Percentiles rank a stretch among this genome's conserved stretches.
These are phyloP conservation scores for cucumber (Cucumis sativus) DNA, from an alignment of 306 rosid species.

Conservation along the genomic window Cucumber_9930_V3 NC_026658.2:2972001-2972500, in stretches of 20 bases:
- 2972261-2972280: constrained; percentile 81
- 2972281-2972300: constrained; percentile 86
- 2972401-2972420: constrained; percentile 46
- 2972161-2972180: background rate
- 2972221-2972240: constrained; percentile 93
- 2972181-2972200: background rate
- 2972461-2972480: background rate
- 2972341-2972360: constrained; percentile 65
- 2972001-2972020: background rate
- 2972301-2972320: constrained; percentile 59
- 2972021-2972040: background rate
- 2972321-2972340: constrained; percentile 56
- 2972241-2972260: constrained; percentile 75
- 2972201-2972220: constrained; percentile 24
- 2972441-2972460: background rate
- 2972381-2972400: constrained; percentile 31
- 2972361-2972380: constrained; percentile 47
- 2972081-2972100: background rate
- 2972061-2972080: background rate
- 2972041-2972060: background rate
- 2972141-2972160: background rate
- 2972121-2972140: background rate
- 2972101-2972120: background rate
- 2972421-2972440: constrained; percentile 34
- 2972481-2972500: background rate